Percentiles rank a stretch among this genome's conserved stretches.
phyloP scores from a whole-genome alignment of 352 stramenopile genomes.

The Sclerospora graminicola region DNA sequence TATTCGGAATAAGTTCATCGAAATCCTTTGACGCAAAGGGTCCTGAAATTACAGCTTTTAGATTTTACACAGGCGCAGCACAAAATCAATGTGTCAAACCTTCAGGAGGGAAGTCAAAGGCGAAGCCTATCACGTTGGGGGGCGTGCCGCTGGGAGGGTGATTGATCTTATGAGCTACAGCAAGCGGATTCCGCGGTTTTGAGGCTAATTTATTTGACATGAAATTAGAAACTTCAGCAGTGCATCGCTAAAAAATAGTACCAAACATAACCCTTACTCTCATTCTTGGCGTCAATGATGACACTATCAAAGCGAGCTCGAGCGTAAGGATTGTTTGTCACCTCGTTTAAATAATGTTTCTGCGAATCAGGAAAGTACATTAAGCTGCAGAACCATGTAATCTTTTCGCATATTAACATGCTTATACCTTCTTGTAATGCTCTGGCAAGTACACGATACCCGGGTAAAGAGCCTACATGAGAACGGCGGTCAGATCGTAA shows the following conservation, averaged over 20 bases:
- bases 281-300: slow-evolving; percentile 78
- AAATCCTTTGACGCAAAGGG: slow-evolving; percentile 53
- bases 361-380: not conserved
- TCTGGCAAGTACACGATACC: slow-evolving; percentile 76
- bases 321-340: slow-evolving; percentile 71
- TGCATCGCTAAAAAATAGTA: not conserved
- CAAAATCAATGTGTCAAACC: slow-evolving; percentile 18
- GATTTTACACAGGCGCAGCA: too few species aligned
- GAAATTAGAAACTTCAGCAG: slow-evolving; percentile 1
- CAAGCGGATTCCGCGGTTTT: slow-evolving; percentile 50
- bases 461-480: slow-evolving; percentile 51
- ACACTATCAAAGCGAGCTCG: slow-evolving; percentile 79
- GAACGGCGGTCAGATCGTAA: not conserved
- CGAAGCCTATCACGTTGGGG: slow-evolving; percentile 75
- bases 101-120: slow-evolving; percentile 71
- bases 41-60: slow-evolving; percentile 17
- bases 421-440: slow-evolving; percentile 71
- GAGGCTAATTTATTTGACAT: slow-evolving; percentile 26
- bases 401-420: not conserved
- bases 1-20: slow-evolving; percentile 71
- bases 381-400: not conserved
- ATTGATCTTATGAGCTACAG: slow-evolving; percentile 82
- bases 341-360: slow-evolving; percentile 48
- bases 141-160: slow-evolving; percentile 51
- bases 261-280: slow-evolving; percentile 26